Evolutionary conservation across 208 protist species (phyloP).

Genomic region (Trypanosoma rangeli): DNA sequence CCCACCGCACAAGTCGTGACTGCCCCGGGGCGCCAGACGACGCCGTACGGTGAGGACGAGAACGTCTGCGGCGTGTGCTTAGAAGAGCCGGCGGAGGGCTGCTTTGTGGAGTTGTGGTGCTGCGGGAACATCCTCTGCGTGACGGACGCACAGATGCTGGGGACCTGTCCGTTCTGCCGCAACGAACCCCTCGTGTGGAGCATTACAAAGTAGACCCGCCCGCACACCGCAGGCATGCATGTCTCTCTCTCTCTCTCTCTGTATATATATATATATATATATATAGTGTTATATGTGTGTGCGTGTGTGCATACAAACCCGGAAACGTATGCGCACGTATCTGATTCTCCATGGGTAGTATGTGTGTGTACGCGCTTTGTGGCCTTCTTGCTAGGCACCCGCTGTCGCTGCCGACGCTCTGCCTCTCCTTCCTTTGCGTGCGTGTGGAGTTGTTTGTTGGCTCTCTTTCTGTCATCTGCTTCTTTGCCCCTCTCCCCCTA

Average conservation of each 20-base stretch:
- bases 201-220: slow-evolving; percentile 38
- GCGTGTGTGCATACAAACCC: too few species aligned
- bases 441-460: too few species aligned
- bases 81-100: slow-evolving; percentile 47
- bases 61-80: slow-evolving; percentile 86
- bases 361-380: slow-evolving; percentile 9
- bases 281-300: too few species aligned
- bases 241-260: too few species aligned
- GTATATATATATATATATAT: too few species aligned
- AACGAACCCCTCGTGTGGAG: slow-evolving; percentile 80
- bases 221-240: too few species aligned
- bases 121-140: slow-evolving; percentile 85
- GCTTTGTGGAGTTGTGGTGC: slow-evolving; percentile 79
- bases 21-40: neutral
- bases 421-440: neutral
- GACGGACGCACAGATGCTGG: slow-evolving; percentile 70
- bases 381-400: neutral
- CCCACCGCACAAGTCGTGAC: neutral
- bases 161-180: slow-evolving; percentile 83
- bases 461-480: too few species aligned
- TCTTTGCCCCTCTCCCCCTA: too few species aligned
- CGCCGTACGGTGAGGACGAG: slow-evolving; percentile 53
- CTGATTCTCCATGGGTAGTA: too few species aligned
- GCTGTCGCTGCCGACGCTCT: neutral
- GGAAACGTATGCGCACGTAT: too few species aligned